These are phyloP conservation scores for Chrysopogon serrulatus DNA, from an alignment of 176 grass and related monocot genomes.

Conservation along the genomic window DNA sequence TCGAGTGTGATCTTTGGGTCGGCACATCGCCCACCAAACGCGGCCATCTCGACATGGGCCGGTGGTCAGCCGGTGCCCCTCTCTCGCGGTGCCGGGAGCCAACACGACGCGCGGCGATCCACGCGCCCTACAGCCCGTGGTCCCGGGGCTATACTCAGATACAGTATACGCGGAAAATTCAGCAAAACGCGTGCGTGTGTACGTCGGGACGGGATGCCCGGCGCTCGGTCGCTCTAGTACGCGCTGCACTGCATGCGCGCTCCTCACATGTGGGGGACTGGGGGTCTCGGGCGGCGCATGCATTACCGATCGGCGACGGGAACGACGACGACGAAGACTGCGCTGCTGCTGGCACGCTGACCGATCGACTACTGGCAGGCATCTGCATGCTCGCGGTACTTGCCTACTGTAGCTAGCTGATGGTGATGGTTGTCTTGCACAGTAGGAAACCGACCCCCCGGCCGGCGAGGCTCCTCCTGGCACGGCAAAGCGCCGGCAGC, in stretches of 20 bases:
- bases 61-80: constrained; percentile 1
- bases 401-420: background rate
- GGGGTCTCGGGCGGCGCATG: background rate
- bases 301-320: background rate
- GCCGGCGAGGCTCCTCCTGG: background rate
- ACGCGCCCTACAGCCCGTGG: constrained; percentile 19
- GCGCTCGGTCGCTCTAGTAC: too few species aligned
- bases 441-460: background rate
- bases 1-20: background rate
- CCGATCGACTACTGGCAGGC: too few species aligned
- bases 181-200: background rate
- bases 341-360: background rate
- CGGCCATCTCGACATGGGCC: background rate
- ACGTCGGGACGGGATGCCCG: too few species aligned
- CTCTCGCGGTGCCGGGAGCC: background rate
- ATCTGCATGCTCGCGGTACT: background rate
- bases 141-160: constrained; percentile 4
- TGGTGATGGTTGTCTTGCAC: too few species aligned
- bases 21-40: background rate
- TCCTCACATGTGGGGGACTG: constrained; percentile 9
- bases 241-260: background rate
- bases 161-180: background rate
- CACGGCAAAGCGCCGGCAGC: constrained; percentile 26
- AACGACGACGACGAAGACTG: background rate
- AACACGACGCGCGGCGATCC: constrained; percentile 9